These are phyloP conservation scores for Salix exigua DNA, from an alignment of 345 rosid genomes.

Conservation along the genomic window DNA sequence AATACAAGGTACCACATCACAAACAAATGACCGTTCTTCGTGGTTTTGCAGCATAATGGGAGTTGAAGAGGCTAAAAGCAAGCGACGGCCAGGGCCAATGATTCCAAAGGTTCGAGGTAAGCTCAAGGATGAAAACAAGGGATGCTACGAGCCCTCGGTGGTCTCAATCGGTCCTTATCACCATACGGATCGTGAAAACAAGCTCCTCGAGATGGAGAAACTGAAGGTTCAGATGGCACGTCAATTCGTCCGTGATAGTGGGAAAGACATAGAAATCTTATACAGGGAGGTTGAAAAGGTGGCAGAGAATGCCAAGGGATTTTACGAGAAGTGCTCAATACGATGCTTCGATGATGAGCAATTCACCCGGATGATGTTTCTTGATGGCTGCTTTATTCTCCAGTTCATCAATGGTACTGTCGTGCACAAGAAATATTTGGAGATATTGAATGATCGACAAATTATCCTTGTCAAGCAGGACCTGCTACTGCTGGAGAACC, in stretches of 20 bases:
- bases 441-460: neutral
- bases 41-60: neutral
- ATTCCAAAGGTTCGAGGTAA: neutral
- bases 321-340: too few species aligned
- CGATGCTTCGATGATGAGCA: too few species aligned
- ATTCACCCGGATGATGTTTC: neutral
- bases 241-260: too few species aligned
- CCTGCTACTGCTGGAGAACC: conserved; percentile 28
- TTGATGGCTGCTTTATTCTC: neutral
- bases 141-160: too few species aligned
- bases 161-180: too few species aligned
- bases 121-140: too few species aligned
- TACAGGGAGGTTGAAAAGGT: too few species aligned
- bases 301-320: too few species aligned
- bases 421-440: too few species aligned
- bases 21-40: neutral
- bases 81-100: neutral
- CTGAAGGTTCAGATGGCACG: too few species aligned
- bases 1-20: neutral
- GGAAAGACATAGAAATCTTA: too few species aligned
- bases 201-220: too few species aligned
- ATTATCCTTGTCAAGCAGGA: neutral
- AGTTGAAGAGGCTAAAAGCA: neutral
- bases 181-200: neutral
- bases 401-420: neutral